These are phyloP conservation scores for Phytophthora melonis DNA, from an alignment of 352 stramenopile species.

Conservation along the genomic window DNA sequence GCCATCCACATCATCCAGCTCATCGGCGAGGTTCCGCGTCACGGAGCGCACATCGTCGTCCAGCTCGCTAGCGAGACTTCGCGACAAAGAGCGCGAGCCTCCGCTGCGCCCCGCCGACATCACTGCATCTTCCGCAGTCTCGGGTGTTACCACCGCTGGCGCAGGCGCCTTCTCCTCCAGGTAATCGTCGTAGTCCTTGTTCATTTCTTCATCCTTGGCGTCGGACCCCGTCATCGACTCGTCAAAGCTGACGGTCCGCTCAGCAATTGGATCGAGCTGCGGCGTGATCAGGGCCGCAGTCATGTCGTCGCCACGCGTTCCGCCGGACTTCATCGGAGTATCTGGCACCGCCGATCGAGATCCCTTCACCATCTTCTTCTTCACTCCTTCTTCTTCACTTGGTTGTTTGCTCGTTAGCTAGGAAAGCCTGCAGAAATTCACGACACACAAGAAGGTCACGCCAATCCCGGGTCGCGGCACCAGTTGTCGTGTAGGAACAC, in stretches of 20 bases:
- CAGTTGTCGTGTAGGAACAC: neutral
- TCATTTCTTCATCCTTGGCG: constrained; percentile 8
- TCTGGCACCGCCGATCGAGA: constrained; percentile 8
- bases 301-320: neutral
- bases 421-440: neutral
- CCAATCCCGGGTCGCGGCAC: neutral
- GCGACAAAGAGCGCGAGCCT: neutral
- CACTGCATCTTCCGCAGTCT: constrained; percentile 2
- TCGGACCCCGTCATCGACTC: neutral
- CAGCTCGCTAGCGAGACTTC: neutral
- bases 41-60: too few species aligned
- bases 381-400: neutral
- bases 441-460: neutral
- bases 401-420: neutral
- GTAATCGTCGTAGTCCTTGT: neutral
- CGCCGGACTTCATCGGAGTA: constrained; percentile 9
- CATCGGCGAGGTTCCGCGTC: neutral
- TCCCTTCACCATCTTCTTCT: constrained; percentile 13
- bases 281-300: neutral
- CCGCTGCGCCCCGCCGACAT: neutral
- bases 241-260: neutral
- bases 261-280: neutral
- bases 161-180: constrained; percentile 5
- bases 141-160: neutral
- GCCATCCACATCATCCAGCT: neutral